Evolutionary conservation across 164 flowering plant genomes (phyloP).

Genomic region (Macadamia tetraphylla): DNA sequence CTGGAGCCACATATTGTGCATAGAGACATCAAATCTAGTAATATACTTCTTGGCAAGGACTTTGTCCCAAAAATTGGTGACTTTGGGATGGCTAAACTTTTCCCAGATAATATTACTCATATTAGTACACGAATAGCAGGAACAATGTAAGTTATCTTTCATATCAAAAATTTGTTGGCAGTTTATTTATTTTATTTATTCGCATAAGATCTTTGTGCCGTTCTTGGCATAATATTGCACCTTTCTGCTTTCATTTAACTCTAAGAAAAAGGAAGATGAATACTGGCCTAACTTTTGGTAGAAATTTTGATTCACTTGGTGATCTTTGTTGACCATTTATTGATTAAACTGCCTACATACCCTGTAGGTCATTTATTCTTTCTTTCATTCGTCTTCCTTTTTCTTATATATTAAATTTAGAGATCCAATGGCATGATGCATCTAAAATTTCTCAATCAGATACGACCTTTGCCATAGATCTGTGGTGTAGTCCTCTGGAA

Average conservation of each 20-base stretch:
- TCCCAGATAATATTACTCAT: constrained; percentile 87
- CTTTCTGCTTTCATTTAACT: neutral
- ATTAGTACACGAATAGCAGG: constrained; percentile 93
- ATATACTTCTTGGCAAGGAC: constrained; percentile 73
- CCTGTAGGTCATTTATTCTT: no score
- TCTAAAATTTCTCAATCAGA: no score
- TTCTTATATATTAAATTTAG: no score
- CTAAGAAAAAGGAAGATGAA: neutral
- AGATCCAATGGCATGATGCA: no score
- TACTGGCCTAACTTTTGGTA: neutral
- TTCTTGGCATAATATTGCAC: neutral
- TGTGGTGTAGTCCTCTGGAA: no score
- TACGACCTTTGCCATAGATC: no score
- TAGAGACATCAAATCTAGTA: constrained; percentile 89
- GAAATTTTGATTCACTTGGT: neutral
- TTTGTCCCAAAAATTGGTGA: constrained; percentile 83
- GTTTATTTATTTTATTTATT: constrained; percentile 2
- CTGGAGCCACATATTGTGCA: constrained; percentile 80
- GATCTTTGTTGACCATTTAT: no score
- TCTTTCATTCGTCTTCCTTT: no score
- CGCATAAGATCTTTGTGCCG: no score
- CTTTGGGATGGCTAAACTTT: constrained; percentile 92
- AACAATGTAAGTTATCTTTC: constrained; percentile 59
- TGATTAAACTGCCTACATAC: neutral
- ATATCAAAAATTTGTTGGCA: neutral